Evolutionary conservation across 441 rosid genomes (phyloP).

Genomic region (Adansonia grandidieri): DNA sequence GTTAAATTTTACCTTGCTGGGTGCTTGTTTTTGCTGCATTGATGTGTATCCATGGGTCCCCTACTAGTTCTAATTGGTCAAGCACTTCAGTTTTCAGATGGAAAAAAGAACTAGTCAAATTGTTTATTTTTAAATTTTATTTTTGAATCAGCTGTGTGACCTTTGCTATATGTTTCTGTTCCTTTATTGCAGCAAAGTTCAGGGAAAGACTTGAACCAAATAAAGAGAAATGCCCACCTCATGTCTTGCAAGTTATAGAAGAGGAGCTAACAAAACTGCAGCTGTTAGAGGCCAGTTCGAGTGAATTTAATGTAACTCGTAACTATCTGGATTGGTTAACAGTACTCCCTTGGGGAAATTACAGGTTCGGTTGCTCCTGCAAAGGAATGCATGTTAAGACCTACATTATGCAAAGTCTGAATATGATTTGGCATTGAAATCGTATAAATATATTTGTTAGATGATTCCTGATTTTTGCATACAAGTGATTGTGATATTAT

Average conservation of each 20-base stretch:
- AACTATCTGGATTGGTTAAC: conserved; percentile 98
- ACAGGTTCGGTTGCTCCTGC: conserved; percentile 59
- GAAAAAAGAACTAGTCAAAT: background rate
- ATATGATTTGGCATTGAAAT: background rate
- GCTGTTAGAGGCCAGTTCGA: conserved; percentile 95
- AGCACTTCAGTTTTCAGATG: background rate
- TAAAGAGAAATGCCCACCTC: conserved; percentile 82
- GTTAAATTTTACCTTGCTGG: background rate
- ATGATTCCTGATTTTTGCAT: background rate
- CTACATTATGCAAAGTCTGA: background rate
- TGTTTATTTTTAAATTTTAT: background rate
- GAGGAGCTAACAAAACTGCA: conserved; percentile 88
- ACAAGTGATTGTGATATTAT: conserved; percentile 7
- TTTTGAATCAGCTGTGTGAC: conserved; percentile 17
- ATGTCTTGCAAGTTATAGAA: conserved; percentile 86
- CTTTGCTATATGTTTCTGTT: conserved; percentile 26
- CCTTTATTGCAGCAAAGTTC: conserved; percentile 70
- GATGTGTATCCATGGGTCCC: background rate
- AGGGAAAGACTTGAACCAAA: conserved; percentile 75
- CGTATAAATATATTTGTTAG: background rate
- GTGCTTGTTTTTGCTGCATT: conserved; percentile 1
- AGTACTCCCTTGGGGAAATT: conserved; percentile 88
- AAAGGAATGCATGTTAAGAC: conserved; percentile 2
- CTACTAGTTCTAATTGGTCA: background rate
- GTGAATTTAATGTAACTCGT: conserved; percentile 95